Base-by-base conservation (phyloP, 768 basidiomycete genomes). In the Candolleomyces eurysporus region DNA sequence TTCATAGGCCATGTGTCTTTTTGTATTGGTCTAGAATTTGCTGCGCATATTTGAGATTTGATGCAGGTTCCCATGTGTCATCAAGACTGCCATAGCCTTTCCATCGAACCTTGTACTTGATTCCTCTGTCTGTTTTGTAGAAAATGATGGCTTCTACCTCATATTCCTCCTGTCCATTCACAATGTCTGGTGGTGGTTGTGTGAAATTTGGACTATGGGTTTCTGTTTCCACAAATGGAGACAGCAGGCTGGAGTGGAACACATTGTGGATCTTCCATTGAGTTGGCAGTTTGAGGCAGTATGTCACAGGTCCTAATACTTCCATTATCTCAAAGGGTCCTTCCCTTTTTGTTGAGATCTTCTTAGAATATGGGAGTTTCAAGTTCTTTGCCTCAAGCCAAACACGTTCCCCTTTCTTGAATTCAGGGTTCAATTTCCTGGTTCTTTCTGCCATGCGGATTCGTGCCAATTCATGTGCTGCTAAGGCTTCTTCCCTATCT, bases 401-500 rank as follows among this genome's bases (percentile, higher is more conserved):
- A 8, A 46, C 59, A 10, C 30, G 11, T 16, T 66, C 8, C 57
- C 63, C 65, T 62, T 51, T 53, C 5, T 48, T 22, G 42, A 64
- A 64, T 13, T 43, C 19, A 40, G 30, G 1, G 48, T 39, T 11
- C n/a, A n/a, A 0, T 11, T 2, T 49, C 48, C 16, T 40, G 48
- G 45, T 45, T 58, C 30, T n/a, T n/a, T 36, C 39, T 21, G 43
- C 48, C 63, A 66, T 66, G 11, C 49, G 17, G 31, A 45, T 5
- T 48, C 54, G 0, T 0, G 60, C 55, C 0, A 57, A 46, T 54
- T 61, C 57, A 32, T 71, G 67, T 49, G 65, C 67, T 0, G 63
- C 59, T 6, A 66, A 9, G 1, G 66, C 66, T 59, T 67, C 62
- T 17, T 65, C 51, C 51, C 62, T 14, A 11, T 58, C 60, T 19